Base-by-base conservation (phyloP, 345 rosid genomes). In the Punica granatum region DNA sequence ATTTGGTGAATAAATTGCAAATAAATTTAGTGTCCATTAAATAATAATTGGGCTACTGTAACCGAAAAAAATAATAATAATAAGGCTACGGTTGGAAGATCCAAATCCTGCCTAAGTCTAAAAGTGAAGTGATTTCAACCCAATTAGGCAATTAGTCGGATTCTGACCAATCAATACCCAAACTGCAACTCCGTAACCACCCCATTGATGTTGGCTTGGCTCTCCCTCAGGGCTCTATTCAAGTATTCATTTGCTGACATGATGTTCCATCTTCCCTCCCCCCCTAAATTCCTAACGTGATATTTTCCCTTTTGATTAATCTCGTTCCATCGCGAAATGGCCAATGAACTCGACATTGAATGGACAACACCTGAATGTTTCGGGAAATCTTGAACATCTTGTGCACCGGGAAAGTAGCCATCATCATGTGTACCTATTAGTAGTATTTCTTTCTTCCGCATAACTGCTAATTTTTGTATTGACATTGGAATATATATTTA, bases 61-160 rank as follows among this genome's bases (percentile, higher is more conserved):
- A n/a, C n/a, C n/a, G n/a, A n/a, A n/a, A n/a, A n/a, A n/a, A n/a
- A n/a, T n/a, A n/a, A n/a, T n/a, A n/a, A n/a, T n/a, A n/a, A n/a
- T n/a, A n/a, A 48, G 44, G 31, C 30, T 51, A 14, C n/a, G 63
- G 70, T 36, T 67, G 63, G 34, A 42, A 12, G 48, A 67, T 67
- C 69, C 6, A 33, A 42, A 30, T 53, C 70, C n/a, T 48, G 33
- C 28, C 58, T 25, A 46, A 59, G 56, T 39, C 70, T 48, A 56
- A 59, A 35, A 2, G 39, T 15, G 61, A 32, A 51, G 6, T 51
- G 58, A 21, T 51, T 51, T n/a, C 58, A 25, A 51, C 58, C 58
- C 58, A 23, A 51, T 51, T 51, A 51, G 58, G 30, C 58, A 51
- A 10, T 28, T 56, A 12, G 61, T 26, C 61, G 16, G 30, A 26